Evolutionary conservation across 192 early-diverging fungal species (phyloP), one percentile per base, ranked within the genome.

Genomic region (Coemansia sp.): DNA sequence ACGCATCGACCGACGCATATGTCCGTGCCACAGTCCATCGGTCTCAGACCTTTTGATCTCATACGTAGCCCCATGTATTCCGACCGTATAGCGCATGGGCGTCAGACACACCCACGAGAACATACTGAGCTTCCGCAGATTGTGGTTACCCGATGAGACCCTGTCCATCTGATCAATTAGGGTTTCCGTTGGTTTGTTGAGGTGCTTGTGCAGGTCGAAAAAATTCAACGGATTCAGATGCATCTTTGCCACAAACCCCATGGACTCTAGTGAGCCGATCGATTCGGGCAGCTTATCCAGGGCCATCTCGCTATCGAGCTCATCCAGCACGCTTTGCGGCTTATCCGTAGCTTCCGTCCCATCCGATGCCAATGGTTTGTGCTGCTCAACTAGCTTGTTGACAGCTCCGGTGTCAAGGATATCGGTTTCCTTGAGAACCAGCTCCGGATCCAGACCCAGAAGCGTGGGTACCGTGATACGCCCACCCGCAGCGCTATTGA

Each of bases 391-490:
- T 15, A 52, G 36, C 6, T 33, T 19, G 44, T 13, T 25, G 2
- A 47, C 44, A 19, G 44, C 25, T 0, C 28, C 8, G 0, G 37
- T 23, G 33, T 67, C 61, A 1, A 72, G 59, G 2, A 78, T 40
- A 31, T 78, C 55, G 2, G 65, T 66, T 77, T 86, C 73, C 4
- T 84, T 67, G 29, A 87, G 52, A 28, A 81, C 66, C 38, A 82
- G 66, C 9, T 67, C 71, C 10, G 86, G 79, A 31, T 90, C 81
- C 55, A 98, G 70, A 4, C 95, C 95, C 10, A 95, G 68, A 27
- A 98, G 74, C 14, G 90, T 89, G 2, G 95, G 94, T 34, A 90
- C 58, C 0, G 87, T 94, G 27, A 88, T 75, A 6, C 90, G 74
- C 6, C 79, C 68, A 11, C 63, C 66, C 9, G 62, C 56, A 4